These are phyloP conservation scores for Silene uniflora DNA, from an alignment of 148 eudicot species.

Conservation along the genomic window DNA sequence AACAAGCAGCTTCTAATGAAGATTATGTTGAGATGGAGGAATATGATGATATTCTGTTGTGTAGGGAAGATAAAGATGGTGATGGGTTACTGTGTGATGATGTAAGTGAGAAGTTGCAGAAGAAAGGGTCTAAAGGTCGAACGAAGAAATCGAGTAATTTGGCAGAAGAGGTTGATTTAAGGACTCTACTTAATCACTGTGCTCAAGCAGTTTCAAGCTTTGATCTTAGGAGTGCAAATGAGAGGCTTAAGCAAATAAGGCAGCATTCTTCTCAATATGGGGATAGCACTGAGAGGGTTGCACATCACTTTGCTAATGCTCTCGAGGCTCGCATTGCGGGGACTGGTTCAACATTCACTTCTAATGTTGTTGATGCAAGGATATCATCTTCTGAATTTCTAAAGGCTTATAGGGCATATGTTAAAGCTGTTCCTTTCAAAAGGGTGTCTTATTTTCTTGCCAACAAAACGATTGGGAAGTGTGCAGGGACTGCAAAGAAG, in stretches of 20 bases:
- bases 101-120: slow-evolving; percentile 21
- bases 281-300: slow-evolving; percentile 43
- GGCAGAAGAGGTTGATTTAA: slow-evolving; percentile 41
- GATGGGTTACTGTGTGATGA: slow-evolving; percentile 12
- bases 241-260: slow-evolving; percentile 36
- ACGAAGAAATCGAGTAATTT: slow-evolving; percentile 25
- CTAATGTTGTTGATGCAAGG: slow-evolving; percentile 20
- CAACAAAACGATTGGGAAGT: slow-evolving; percentile 25
- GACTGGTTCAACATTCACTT: slow-evolving; percentile 32
- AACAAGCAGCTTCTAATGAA: slow-evolving; percentile 40
- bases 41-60: slow-evolving; percentile 51
- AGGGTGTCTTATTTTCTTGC: slow-evolving; percentile 29
- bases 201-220: slow-evolving; percentile 47
- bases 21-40: slow-evolving; percentile 39
- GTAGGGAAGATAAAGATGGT: slow-evolving; percentile 25
- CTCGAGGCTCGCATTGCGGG: slow-evolving; percentile 53
- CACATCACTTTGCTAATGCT: slow-evolving; percentile 46
- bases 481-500: slow-evolving; percentile 26
- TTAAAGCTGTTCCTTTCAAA: slow-evolving; percentile 36
- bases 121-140: slow-evolving; percentile 28
- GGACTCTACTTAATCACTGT: slow-evolving; percentile 44
- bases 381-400: slow-evolving; percentile 31
- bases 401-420: slow-evolving; percentile 32
- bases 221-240: slow-evolving; percentile 41
- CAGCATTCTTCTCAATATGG: slow-evolving; percentile 41